A percentile compares a stretch with the other conserved stretches of the same genome.
phyloP scores from a whole-genome alignment of 2,329 filamentous ascomycete genomes.

The Triangularia setosa region DNA sequence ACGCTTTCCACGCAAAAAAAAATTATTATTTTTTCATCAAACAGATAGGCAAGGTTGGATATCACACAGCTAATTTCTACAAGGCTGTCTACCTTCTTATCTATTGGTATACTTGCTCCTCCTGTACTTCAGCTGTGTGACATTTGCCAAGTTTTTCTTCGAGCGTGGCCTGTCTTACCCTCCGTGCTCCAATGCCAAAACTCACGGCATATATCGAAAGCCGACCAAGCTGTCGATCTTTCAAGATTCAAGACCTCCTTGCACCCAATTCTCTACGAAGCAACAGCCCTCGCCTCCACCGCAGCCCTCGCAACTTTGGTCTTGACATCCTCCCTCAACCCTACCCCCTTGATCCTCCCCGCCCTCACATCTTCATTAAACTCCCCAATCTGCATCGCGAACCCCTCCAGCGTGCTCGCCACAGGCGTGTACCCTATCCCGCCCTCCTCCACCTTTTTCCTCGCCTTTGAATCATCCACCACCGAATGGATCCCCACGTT shows the following conservation, averaged over 20 bases:
- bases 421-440: slow-evolving; percentile 40
- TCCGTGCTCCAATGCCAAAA: background rate
- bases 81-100: background rate
- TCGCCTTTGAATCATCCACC: slow-evolving; percentile 36
- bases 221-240: background rate
- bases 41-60: background rate
- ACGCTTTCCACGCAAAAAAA: background rate
- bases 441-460: slow-evolving; percentile 35
- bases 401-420: slow-evolving; percentile 39
- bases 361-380: slow-evolving; percentile 37
- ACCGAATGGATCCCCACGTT: slow-evolving; percentile 35
- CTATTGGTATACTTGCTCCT: background rate
- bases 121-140: background rate
- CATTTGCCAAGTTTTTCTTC: background rate
- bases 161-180: background rate
- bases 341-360: slow-evolving; percentile 1
- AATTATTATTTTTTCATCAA: too few species aligned
- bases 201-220: background rate
- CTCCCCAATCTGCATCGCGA: slow-evolving; percentile 37
- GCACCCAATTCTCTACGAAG: slow-evolving; percentile 1
- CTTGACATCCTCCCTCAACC: background rate
- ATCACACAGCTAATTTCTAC: background rate
- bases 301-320: slow-evolving; percentile 12
- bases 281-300: slow-evolving; percentile 7
- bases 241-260: background rate